Base-by-base conservation (phyloP, 768 basidiomycete species). In the Phaeotremella skinneri region DNA sequence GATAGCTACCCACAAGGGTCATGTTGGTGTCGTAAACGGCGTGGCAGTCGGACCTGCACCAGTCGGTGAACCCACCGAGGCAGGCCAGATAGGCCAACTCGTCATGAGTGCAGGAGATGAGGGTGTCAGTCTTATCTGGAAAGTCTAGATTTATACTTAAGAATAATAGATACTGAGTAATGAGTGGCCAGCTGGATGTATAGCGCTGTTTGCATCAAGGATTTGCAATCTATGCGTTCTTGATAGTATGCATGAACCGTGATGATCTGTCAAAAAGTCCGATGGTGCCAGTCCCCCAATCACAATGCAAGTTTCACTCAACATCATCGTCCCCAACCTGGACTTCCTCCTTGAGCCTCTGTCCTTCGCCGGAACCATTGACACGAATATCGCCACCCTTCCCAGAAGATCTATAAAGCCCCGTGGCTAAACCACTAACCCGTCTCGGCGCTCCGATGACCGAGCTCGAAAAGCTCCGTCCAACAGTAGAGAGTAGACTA, bases 51-150 rank as follows among this genome's bases (percentile, higher is more conserved):
- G 86, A 13, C 70, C 85, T 3, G 66, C 59, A 13, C 63, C 69
- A 17, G 49, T 29, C 2, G 43, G 13, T n/a, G 51, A 48, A 14
- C 60, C 25, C 47, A 64, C 52, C 39, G 64, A 49, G 34, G 70
- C 61, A 51, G 68, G 56, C 20, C 41, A 55, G 32, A 89, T 89
- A 0, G 82, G 83, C 0, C 85, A 76, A 49, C 70, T 90, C 0
- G 81, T 94, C 1, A 82, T 96, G 56, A 91, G 88, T 72, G 96
- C 86, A 0, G 88, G 91, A 2, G 96, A 99, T 74, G 94, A 98
- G 63, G 89, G 90, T 0, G 80, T 83, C 0, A 91, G 90, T 72
- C 80, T 90, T 49, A 90, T 96, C 31, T 98, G 76, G 76, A 65
- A 66, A 43, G 58, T 77, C 25, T 78, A 72, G 41, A 25, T n/a